A percentile compares a stretch with the other conserved stretches of the same genome.
Conservation (phyloP, 2,329 filamentous ascomycete species). For the Xylariaceae sp. region DNA sequence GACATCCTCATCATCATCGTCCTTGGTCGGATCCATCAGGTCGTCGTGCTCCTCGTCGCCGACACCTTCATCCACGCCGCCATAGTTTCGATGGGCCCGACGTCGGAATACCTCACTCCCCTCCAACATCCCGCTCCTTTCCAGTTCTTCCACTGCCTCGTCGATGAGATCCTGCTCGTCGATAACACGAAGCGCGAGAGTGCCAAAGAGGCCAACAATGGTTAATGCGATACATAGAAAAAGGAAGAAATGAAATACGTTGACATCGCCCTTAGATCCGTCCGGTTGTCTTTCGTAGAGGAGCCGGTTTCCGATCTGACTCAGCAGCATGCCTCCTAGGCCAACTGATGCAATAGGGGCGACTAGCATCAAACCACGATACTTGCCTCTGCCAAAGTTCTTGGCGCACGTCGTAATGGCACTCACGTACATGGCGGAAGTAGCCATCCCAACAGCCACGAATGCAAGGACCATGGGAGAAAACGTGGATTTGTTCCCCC, state of each 20-base stretch:
- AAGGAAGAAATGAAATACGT: conserved; percentile 83
- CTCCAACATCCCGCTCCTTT: conserved; percentile 77
- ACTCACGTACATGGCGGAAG: conserved; percentile 82
- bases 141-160: conserved; percentile 84
- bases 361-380: conserved; percentile 84
- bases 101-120: conserved; percentile 69
- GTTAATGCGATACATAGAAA: conserved; percentile 74
- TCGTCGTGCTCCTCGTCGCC: conserved; percentile 33
- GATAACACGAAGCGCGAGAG: conserved; percentile 70
- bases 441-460: conserved; percentile 74
- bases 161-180: conserved; percentile 86
- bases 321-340: conserved; percentile 92
- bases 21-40: conserved; percentile 34
- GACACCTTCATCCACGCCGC: conserved; percentile 48
- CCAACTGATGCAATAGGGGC: conserved; percentile 91
- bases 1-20: conserved; percentile 34
- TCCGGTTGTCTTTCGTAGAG: conserved; percentile 66
- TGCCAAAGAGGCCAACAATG: conserved; percentile 66
- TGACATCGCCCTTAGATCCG: conserved; percentile 58
- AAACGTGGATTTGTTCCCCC: conserved; percentile 61
- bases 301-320: conserved; percentile 76
- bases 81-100: conserved; percentile 55
- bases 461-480: conserved; percentile 83
- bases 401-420: conserved; percentile 96
- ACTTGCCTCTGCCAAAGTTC: conserved; percentile 88